phyloP scores from a whole-genome alignment of 306 rosid species.

The Canavalia gladiata region DNA sequence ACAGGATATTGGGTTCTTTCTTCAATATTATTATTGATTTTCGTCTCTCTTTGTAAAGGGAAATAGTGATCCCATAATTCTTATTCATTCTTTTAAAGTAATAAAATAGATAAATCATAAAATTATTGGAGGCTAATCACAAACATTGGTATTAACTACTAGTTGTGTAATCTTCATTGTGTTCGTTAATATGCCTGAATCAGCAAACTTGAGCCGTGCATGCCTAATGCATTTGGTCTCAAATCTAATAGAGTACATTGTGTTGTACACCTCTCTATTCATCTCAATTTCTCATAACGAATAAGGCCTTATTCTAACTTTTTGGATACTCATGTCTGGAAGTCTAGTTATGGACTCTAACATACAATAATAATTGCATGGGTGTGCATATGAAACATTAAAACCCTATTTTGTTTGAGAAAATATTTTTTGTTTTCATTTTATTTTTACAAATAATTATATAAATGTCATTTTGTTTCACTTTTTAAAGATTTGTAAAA shows the following conservation, averaged over 20 bases:
- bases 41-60: slow-evolving; percentile 9
- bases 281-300: slow-evolving; percentile 33
- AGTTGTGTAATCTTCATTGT: slow-evolving; percentile 17
- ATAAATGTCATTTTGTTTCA: neutral
- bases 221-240: slow-evolving; percentile 13
- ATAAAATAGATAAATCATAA: slow-evolving; percentile 1
- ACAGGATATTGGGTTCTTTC: neutral
- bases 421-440: neutral
- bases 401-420: neutral
- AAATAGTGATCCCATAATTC: neutral
- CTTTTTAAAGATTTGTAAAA: neutral
- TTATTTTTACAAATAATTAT: neutral
- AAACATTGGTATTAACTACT: slow-evolving; percentile 20
- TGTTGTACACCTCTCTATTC: neutral
- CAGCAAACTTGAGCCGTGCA: slow-evolving; percentile 9
- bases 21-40: neutral
- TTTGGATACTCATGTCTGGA: slow-evolving; percentile 25
- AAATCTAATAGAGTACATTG: neutral
- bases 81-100: slow-evolving; percentile 26
- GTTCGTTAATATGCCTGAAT: slow-evolving; percentile 25
- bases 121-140: slow-evolving; percentile 31
- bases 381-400: slow-evolving; percentile 18
- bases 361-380: slow-evolving; percentile 21
- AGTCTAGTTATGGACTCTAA: slow-evolving; percentile 23
- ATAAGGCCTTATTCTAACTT: slow-evolving; percentile 16